These are phyloP conservation scores for Spathaspora passalidarum DNA, from an alignment of 805 yeast genomes.

Conservation along the genomic window DNA sequence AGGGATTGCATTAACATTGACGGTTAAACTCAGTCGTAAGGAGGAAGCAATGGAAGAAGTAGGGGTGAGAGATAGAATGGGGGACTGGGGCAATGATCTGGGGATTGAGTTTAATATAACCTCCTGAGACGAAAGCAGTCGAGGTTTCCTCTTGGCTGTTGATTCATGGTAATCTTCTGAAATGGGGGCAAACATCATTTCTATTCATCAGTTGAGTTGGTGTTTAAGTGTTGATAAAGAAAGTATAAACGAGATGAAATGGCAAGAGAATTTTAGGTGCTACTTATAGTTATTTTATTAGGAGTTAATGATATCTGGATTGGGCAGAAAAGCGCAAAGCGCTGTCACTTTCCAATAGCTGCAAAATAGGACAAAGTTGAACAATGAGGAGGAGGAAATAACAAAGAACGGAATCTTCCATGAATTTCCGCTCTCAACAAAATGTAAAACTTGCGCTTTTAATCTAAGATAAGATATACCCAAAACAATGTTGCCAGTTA, in stretches of 20 bases:
- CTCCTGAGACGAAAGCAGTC: slow-evolving; percentile 39
- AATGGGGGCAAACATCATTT: slow-evolving; percentile 13
- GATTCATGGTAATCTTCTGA: slow-evolving; percentile 35
- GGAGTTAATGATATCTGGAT: too few relatives aligned
- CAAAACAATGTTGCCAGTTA: neutral
- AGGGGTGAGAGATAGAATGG: neutral
- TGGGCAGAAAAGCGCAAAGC: neutral
- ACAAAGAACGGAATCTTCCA: neutral
- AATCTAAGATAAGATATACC: neutral
- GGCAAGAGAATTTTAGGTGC: neutral
- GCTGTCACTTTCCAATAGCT: neutral
- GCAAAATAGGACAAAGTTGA: neutral
- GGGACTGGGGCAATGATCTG: slow-evolving; percentile 1
- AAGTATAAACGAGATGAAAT: neutral
- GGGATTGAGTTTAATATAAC: slow-evolving; percentile 6
- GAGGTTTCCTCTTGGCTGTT: slow-evolving; percentile 29
- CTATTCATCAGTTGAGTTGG: slow-evolving; percentile 7
- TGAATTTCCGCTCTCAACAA: neutral
- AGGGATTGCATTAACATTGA: neutral
- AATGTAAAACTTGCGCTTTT: neutral
- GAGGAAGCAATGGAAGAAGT: neutral
- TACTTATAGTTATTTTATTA: too few relatives aligned
- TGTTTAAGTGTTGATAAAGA: neutral
- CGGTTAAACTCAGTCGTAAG: slow-evolving; percentile 1
- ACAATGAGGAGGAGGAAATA: neutral